phyloP scores from a whole-genome alignment of 768 basidiomycete species.

The Lyophyllum decastes region DNA sequence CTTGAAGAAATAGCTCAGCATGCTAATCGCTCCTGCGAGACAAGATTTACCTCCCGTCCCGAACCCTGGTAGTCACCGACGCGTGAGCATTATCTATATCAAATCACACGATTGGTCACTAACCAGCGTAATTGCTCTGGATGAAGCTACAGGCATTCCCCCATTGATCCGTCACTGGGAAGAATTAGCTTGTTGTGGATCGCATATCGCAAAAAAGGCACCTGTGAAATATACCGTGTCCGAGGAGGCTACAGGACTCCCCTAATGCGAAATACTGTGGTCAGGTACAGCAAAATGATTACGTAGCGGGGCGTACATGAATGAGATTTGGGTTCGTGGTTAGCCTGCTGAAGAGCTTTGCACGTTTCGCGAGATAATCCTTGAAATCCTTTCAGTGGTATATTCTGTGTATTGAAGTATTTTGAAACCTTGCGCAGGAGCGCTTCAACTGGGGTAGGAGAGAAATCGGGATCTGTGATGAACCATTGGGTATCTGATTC shows the following conservation, averaged over 20 bases:
- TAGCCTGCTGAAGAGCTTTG: conserved; percentile 71
- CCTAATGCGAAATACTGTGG: conserved; percentile 41
- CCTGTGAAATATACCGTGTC: conserved; percentile 96
- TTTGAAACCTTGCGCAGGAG: conserved; percentile 78
- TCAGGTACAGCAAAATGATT: neutral
- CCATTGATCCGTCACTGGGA: conserved; percentile 77
- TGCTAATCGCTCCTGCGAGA: neutral
- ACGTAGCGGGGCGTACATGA: conserved; percentile 47
- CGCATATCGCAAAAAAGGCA: conserved; percentile 18
- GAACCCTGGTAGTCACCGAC: conserved; percentile 55
- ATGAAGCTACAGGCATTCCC: conserved; percentile 90
- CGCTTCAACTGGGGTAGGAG: conserved; percentile 75
- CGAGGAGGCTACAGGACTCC: conserved; percentile 79
- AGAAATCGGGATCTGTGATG: conserved; percentile 87
- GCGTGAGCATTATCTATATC: conserved; percentile 1
- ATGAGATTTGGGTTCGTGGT: conserved; percentile 66
- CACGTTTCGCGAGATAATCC: conserved; percentile 83
- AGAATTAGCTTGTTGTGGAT: neutral
- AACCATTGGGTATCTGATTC: conserved; percentile 82
- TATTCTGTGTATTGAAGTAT: neutral
- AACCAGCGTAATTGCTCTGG: conserved; percentile 85
- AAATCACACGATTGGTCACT: conserved; percentile 15
- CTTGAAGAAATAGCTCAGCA: conserved; percentile 33
- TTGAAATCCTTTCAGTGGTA: conserved; percentile 27
- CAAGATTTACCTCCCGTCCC: conserved; percentile 77